Evolutionary conservation across 805 yeast species (phyloP), one percentile per base, ranked within the genome.

Genomic region (Kluyveromyces aestuarii): DNA sequence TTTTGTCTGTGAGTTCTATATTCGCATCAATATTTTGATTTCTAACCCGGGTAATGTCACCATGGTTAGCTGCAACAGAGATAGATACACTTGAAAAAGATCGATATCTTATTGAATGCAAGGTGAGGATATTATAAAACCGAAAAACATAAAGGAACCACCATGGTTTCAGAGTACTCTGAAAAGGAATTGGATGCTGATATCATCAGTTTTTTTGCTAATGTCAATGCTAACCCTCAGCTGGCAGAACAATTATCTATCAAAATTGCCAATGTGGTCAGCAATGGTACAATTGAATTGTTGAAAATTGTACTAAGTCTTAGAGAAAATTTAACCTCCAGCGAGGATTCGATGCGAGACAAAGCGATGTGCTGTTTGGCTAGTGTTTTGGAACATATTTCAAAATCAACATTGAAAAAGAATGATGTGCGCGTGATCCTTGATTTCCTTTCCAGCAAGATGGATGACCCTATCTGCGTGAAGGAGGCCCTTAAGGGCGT

Each of bases 241-340:
- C 59, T 56, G 33, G 64, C 72, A 0, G 46, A 42, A 5, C 63
- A 63, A 25, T 49, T 66, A 8, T 66, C 71, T 1, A 25, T 39
- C 1, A 47, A 58, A 10, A 47, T 75, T 5, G 65, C 72, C 4
- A 51, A 54, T 6, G 53, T 59, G 47, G 56, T 60, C 45, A 52
- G 52, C 11, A 36, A 46, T 7, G 64, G 60, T 33, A 48, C 57
- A 8, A 48, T 66, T 1, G 71, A 68, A 44, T 55, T 82, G 21
- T 63, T 84, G 14, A 76, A 75, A 43, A 68, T 85, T 40, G 77
- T 86, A 8, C 72, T 77, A 42, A 61, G 70, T 1, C 67, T 86
- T 27, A 88, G 87, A n/a, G 79, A 77, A 27, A 71, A 74, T 44
- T 67, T 86, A 27, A 81, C 86, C 1, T 76, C 84, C 2, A 82